phyloP scores from a whole-genome alignment of 495 filamentous ascomycete species.

The Recurvomyces mirabilis region DNA sequence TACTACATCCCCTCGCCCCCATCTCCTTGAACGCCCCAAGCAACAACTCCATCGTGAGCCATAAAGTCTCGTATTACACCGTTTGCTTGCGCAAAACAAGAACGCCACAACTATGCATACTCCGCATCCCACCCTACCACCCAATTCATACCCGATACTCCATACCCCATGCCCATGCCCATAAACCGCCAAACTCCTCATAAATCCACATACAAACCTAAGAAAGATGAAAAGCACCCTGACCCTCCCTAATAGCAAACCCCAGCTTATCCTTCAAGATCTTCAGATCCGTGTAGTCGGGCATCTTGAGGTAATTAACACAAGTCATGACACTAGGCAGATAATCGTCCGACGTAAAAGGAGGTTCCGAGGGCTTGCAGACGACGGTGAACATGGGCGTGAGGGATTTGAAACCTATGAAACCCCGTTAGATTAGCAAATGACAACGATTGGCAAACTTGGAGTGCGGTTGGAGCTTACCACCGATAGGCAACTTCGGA shows the following conservation, averaged over 20 bases:
- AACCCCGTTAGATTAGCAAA: too few relatives aligned
- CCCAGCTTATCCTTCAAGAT: conserved; percentile 64
- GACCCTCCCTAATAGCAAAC: conserved; percentile 89
- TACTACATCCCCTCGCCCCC: too few relatives aligned
- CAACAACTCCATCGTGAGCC: too few relatives aligned
- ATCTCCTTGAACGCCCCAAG: too few relatives aligned
- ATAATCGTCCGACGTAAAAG: conserved; percentile 91
- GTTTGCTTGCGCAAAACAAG: too few relatives aligned
- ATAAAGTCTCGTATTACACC: too few relatives aligned
- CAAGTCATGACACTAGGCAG: conserved; percentile 99
- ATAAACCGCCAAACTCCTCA: too few relatives aligned
- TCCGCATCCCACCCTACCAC: too few relatives aligned
- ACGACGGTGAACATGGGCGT: conserved; percentile 98
- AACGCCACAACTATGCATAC: too few relatives aligned
- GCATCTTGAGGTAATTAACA: conserved; percentile 97
- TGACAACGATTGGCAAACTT: conserved; percentile 29
- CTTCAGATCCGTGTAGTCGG: conserved; percentile 78
- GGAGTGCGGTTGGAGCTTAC: conserved; percentile 41
- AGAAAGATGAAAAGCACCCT: conserved; percentile 96
- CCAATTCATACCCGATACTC: too few relatives aligned
- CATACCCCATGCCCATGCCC: too few relatives aligned
- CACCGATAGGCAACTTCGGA: conserved; percentile 95
- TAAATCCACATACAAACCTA: too few relatives aligned
- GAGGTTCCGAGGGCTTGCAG: conserved; percentile 91
- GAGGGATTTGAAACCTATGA: conserved; percentile 92